These are phyloP conservation scores for Pseudogymnoascus sp. DNA, from an alignment of 2,329 filamentous ascomycete species.

Conservation along the genomic window DNA sequence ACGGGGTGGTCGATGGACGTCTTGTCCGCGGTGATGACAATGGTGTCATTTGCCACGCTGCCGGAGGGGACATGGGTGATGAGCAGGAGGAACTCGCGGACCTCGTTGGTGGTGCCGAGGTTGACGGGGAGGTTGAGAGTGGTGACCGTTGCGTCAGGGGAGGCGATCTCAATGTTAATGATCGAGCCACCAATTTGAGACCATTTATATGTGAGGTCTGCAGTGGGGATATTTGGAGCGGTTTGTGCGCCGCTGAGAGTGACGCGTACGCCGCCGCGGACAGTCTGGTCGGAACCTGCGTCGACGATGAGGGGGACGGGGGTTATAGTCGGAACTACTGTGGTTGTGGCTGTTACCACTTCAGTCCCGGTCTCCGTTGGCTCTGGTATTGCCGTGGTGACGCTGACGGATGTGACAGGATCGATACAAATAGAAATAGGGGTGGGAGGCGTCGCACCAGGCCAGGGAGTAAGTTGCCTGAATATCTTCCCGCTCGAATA, in stretches of 20 bases:
- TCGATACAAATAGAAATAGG: neutral
- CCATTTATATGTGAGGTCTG: slow-evolving; percentile 7
- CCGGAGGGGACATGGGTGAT: slow-evolving; percentile 9
- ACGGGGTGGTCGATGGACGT: neutral
- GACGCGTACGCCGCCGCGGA: slow-evolving; percentile 8
- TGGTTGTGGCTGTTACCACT: neutral
- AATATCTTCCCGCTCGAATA: slow-evolving; percentile 27
- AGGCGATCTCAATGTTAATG: neutral
- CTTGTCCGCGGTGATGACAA: slow-evolving; percentile 3
- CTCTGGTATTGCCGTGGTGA: neutral
- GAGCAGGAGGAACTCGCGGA: slow-evolving; percentile 4
- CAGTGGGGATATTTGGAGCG: neutral
- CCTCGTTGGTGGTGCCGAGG: neutral
- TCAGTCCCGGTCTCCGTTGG: neutral
- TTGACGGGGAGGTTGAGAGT: neutral
- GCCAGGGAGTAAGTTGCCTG: slow-evolving; percentile 31
- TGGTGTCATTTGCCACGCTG: slow-evolving; percentile 1
- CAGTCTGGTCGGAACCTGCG: slow-evolving; percentile 7
- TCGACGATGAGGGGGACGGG: neutral
- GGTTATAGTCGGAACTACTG: neutral
- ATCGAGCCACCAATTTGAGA: neutral
- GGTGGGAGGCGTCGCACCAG: slow-evolving; percentile 9
- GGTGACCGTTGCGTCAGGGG: slow-evolving; percentile 9
- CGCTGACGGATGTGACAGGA: neutral
- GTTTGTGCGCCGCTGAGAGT: neutral